These are phyloP conservation scores for Fusarium sp. DNA, from an alignment of 2,329 filamentous ascomycete species.

Conservation along the genomic window DNA sequence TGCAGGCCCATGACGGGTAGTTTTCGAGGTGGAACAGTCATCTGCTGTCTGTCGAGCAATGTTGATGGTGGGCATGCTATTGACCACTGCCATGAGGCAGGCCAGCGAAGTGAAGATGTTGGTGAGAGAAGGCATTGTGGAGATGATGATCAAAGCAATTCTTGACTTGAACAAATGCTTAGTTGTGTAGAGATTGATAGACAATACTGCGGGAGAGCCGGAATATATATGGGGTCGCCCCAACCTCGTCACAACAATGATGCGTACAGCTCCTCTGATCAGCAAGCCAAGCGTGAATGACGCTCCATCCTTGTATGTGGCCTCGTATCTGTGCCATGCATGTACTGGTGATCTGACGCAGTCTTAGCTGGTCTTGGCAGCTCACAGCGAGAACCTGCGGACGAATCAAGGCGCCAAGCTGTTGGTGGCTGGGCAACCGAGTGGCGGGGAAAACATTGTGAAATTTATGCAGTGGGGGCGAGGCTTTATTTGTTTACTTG, in stretches of 20 bases:
- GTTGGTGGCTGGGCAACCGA: not conserved
- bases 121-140: conserved; percentile 21
- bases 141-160: not conserved
- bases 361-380: conserved; percentile 1
- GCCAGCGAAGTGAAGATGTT: conserved; percentile 4
- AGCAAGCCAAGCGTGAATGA: not conserved
- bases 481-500: not conserved
- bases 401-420: not conserved
- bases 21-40: conserved; percentile 3
- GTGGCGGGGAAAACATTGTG: not conserved
- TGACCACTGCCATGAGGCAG: conserved; percentile 9
- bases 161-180: not conserved
- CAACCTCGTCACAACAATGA: not conserved
- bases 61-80: conserved; percentile 5
- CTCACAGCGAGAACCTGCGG: not conserved
- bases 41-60: conserved; percentile 9
- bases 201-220: not conserved
- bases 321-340: not conserved
- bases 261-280: not conserved
- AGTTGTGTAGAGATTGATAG: not conserved
- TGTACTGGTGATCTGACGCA: not conserved
- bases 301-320: not conserved
- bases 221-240: not conserved
- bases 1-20: not conserved
- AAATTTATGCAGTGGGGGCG: not conserved